These are phyloP conservation scores for Penicillium paxilli DNA, from an alignment of 495 filamentous ascomycete species.

Conservation along the genomic window DNA sequence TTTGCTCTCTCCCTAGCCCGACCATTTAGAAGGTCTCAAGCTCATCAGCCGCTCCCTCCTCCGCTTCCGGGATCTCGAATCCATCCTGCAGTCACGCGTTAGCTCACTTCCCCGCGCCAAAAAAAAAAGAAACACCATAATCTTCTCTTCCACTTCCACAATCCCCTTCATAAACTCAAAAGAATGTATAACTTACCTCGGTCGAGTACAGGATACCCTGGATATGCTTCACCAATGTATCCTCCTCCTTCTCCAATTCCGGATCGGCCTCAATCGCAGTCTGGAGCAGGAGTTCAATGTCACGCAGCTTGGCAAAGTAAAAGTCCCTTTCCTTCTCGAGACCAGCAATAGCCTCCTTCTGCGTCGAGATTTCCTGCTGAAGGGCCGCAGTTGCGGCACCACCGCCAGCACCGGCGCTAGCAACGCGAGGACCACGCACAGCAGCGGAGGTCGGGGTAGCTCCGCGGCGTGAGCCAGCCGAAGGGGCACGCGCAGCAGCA, in stretches of 20 bases:
- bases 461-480: slow-evolving; percentile 52
- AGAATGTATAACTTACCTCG: slow-evolving; percentile 57
- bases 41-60: slow-evolving; percentile 37
- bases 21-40: slow-evolving; percentile 51
- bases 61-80: slow-evolving; percentile 52
- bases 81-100: slow-evolving; percentile 40
- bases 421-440: slow-evolving; percentile 41
- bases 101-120: background rate
- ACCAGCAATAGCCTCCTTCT: slow-evolving; percentile 85
- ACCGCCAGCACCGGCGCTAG: slow-evolving; percentile 47
- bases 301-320: slow-evolving; percentile 96
- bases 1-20: slow-evolving; percentile 5
- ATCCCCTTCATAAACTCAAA: background rate
- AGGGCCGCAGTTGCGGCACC: slow-evolving; percentile 64
- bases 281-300: slow-evolving; percentile 94
- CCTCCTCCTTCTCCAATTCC: slow-evolving; percentile 88
- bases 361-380: slow-evolving; percentile 73
- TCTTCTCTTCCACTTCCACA: background rate
- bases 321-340: slow-evolving; percentile 95
- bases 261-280: slow-evolving; percentile 87
- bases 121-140: too few species aligned
- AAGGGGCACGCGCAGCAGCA: slow-evolving; percentile 33
- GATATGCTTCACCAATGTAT: slow-evolving; percentile 87
- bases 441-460: slow-evolving; percentile 71
- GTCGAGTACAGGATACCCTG: slow-evolving; percentile 97